These are phyloP conservation scores for Colletotrichum sublineola DNA, from an alignment of 2,329 filamentous ascomycete species.

Conservation along the genomic window DNA sequence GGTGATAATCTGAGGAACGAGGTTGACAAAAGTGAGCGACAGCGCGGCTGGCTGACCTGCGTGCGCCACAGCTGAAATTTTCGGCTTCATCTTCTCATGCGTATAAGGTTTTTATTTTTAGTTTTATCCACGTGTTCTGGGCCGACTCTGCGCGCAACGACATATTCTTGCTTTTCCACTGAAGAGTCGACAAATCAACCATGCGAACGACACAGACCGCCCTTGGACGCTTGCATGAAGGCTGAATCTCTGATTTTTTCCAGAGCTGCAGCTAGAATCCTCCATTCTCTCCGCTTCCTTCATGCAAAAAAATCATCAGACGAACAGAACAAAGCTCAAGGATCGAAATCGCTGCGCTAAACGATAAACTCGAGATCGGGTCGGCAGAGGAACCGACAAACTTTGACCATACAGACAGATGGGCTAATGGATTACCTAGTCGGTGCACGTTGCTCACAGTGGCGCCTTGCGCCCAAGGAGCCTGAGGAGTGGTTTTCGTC, in stretches of 20 bases:
- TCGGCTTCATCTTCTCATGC: slow-evolving; percentile 1
- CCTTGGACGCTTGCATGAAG: slow-evolving; percentile 6
- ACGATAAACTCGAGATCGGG: slow-evolving; percentile 3
- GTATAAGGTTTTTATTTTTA: background rate
- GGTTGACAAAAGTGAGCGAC: background rate
- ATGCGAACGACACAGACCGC: background rate
- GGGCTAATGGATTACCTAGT: background rate
- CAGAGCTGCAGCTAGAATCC: background rate
- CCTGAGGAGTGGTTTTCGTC: slow-evolving; percentile 5
- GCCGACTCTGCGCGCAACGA: background rate
- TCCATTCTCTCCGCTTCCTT: background rate
- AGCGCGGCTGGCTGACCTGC: slow-evolving; percentile 4
- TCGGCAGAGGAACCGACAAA: slow-evolving; percentile 17
- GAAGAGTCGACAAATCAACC: background rate
- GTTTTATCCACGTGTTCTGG: background rate
- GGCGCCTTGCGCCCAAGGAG: slow-evolving; percentile 23
- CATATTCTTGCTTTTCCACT: background rate
- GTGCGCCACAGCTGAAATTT: slow-evolving; percentile 34
- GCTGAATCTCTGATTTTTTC: background rate
- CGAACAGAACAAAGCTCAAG: slow-evolving; percentile 2
- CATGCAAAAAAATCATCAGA: background rate
- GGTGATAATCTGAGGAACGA: too few relatives aligned
- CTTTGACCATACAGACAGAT: background rate
- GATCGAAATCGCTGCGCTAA: too few relatives aligned
- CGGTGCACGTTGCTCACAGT: background rate